These are phyloP conservation scores for Leptographium wingfieldii DNA, from an alignment of 2,329 filamentous ascomycete species.

Conservation along the genomic window DNA sequence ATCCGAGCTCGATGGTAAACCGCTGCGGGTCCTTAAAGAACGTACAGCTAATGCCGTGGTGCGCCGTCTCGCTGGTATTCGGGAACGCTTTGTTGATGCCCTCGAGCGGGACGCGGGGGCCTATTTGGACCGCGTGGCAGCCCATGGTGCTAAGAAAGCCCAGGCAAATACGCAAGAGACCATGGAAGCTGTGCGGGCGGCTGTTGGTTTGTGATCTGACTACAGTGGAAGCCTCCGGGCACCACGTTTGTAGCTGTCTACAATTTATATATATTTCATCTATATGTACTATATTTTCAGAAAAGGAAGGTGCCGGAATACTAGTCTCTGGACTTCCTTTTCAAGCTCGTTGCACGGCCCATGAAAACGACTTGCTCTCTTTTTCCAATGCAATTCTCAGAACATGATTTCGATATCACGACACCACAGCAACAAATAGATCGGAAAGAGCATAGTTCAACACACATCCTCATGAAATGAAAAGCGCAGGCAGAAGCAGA, in stretches of 20 bases:
- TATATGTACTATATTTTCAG: neutral
- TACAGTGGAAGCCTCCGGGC: neutral
- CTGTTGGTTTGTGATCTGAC: constrained; percentile 31
- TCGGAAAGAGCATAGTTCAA: neutral
- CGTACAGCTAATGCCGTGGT: constrained; percentile 47
- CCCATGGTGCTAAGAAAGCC: constrained; percentile 48
- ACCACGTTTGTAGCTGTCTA: neutral
- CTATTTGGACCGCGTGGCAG: constrained; percentile 39
- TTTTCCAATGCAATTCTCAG: neutral
- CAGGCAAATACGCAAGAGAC: constrained; percentile 44
- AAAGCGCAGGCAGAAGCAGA: neutral
- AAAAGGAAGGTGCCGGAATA: neutral
- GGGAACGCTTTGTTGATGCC: constrained; percentile 42
- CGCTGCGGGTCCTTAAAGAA: constrained; percentile 50
- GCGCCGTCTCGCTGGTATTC: constrained; percentile 37
- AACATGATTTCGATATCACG: neutral
- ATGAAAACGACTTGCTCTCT: neutral
- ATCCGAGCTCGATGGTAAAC: constrained; percentile 22
- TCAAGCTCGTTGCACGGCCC: neutral
- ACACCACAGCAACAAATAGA: neutral
- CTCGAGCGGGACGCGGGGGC: constrained; percentile 21
- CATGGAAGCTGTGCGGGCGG: constrained; percentile 39
- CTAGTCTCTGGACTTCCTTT: neutral
- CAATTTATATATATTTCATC: neutral
- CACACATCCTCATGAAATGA: neutral